phyloP scores from a whole-genome alignment of 768 basidiomycete species.

The Mycena filopes region DNA sequence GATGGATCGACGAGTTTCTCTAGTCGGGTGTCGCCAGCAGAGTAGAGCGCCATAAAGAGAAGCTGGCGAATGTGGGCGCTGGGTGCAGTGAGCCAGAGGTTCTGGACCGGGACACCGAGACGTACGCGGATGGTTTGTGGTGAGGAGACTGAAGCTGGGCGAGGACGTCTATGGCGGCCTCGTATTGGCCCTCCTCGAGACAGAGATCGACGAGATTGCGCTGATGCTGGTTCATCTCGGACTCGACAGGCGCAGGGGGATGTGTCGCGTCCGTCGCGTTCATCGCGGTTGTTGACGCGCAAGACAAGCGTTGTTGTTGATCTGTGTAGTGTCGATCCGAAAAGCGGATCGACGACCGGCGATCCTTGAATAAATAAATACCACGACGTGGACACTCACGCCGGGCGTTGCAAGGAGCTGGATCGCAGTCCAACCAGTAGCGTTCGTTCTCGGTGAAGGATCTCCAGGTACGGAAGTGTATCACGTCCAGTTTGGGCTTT shows the following conservation, averaged over 20 bases:
- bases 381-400: too few relatives aligned
- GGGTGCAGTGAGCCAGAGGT: slow-evolving; percentile 24
- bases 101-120: slow-evolving; percentile 22
- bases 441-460: too few relatives aligned
- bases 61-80: slow-evolving; percentile 76
- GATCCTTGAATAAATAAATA: too few relatives aligned
- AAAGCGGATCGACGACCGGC: neutral
- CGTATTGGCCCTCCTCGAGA: slow-evolving; percentile 82
- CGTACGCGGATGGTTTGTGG: slow-evolving; percentile 70
- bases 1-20: slow-evolving; percentile 40
- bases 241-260: slow-evolving; percentile 39
- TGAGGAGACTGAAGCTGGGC: slow-evolving; percentile 69
- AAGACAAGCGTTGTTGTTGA: neutral
- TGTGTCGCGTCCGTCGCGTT: slow-evolving; percentile 12
- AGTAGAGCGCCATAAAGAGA: slow-evolving; percentile 76
- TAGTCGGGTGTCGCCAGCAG: slow-evolving; percentile 45
- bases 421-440: too few relatives aligned
- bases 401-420: neutral
- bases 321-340: neutral
- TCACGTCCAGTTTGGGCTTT: too few relatives aligned
- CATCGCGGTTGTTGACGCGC: slow-evolving; percentile 18
- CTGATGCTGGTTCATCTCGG: slow-evolving; percentile 59
- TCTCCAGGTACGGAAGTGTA: slow-evolving; percentile 4
- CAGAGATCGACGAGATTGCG: slow-evolving; percentile 74
- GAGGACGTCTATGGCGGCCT: slow-evolving; percentile 70